phyloP scores from a whole-genome alignment of 2,329 filamentous ascomycete species.

The Dothideomycetidae sp. region DNA sequence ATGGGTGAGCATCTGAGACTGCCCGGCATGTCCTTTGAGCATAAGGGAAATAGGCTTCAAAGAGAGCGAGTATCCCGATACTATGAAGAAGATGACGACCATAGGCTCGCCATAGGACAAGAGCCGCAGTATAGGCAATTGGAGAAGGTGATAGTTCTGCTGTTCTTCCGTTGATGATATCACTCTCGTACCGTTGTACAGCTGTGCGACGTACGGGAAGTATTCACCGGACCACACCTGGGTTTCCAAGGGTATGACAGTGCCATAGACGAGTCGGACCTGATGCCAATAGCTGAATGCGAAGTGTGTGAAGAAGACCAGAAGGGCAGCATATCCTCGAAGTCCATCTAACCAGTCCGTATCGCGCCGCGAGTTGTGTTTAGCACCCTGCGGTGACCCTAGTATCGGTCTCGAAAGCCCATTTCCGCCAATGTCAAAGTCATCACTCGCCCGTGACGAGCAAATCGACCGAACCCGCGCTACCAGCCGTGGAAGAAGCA shows the following conservation, averaged over 20 bases:
- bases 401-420: too few relatives aligned
- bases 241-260: conserved; percentile 3
- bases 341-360: conserved; percentile 31
- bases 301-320: conserved; percentile 52
- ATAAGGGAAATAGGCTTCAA: conserved; percentile 22
- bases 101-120: conserved; percentile 42
- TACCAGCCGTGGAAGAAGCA: too few relatives aligned
- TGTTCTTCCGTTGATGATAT: not conserved
- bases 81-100: conserved; percentile 47
- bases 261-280: conserved; percentile 7
- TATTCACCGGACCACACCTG: conserved; percentile 14
- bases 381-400: too few relatives aligned
- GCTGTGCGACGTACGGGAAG: conserved; percentile 16
- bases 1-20: conserved; percentile 10
- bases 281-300: conserved; percentile 17
- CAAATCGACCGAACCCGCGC: too few relatives aligned
- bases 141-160: conserved; percentile 19
- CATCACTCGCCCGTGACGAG: too few relatives aligned
- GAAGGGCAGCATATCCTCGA: conserved; percentile 49
- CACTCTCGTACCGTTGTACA: conserved; percentile 9
- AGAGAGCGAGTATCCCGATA: conserved; percentile 45
- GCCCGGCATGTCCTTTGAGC: conserved; percentile 19
- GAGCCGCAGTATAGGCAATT: conserved; percentile 40
- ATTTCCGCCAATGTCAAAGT: too few relatives aligned
- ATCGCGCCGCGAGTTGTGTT: not conserved